Evolutionary conservation across 257 asterid species (phyloP).

Genomic region (Cynanchum wilfordii): DNA sequence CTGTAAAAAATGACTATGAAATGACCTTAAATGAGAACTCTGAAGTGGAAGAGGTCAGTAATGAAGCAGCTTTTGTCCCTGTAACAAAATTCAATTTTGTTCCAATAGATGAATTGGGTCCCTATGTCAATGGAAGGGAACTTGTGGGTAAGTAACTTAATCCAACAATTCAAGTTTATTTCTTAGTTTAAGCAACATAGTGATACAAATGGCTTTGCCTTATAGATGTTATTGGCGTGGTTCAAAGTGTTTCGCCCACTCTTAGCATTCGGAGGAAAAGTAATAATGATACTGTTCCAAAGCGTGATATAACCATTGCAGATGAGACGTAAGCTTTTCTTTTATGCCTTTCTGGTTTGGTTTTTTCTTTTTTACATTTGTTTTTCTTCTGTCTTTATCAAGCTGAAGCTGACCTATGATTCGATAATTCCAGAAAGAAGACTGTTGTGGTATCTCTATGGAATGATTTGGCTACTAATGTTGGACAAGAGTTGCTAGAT

Average conservation of each 20-base stretch:
- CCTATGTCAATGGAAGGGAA: constrained; percentile 76
- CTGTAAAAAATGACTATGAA: constrained; percentile 83
- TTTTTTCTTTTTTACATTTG: not conserved
- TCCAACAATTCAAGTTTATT: not conserved
- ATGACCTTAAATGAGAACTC: constrained; percentile 86
- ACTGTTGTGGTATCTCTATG: constrained; percentile 46
- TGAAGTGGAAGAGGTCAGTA: constrained; percentile 67
- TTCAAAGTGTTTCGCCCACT: constrained; percentile 75
- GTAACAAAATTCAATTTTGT: constrained; percentile 66
- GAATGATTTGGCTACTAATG: constrained; percentile 36
- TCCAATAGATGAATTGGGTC: constrained; percentile 87
- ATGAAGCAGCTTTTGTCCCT: constrained; percentile 65
- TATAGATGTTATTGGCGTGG: constrained; percentile 89
- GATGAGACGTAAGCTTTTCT: constrained; percentile 62
- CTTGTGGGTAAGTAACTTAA: constrained; percentile 63
- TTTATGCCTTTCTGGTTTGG: not conserved
- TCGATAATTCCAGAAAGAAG: constrained; percentile 55
- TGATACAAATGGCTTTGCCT: constrained; percentile 9
- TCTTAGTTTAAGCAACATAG: not conserved
- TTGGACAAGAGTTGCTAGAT: constrained; percentile 58
- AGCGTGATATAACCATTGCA: constrained; percentile 90
- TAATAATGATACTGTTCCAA: constrained; percentile 68
- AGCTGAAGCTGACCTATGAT: too few relatives aligned
- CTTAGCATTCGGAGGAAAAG: constrained; percentile 75
- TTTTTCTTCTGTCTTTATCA: constrained; percentile 7